Evolutionary conservation across 2,329 filamentous ascomycete genomes (phyloP).

Genomic region (Hyphodiscus sp.): DNA sequence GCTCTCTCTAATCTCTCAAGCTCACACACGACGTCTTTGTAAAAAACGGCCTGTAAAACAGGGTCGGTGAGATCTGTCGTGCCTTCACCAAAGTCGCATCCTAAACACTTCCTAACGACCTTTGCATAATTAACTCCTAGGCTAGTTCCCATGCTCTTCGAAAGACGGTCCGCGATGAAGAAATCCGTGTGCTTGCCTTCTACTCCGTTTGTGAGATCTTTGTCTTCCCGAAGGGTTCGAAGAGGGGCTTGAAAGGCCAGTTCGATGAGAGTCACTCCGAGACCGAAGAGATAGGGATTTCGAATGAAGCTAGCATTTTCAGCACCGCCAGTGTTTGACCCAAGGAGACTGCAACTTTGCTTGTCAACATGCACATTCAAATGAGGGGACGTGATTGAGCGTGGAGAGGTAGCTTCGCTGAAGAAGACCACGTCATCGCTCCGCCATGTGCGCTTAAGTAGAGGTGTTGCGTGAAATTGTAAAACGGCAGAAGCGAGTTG

Average conservation of each 20-base stretch:
- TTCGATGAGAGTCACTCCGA: conserved; percentile 11
- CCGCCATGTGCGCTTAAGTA: conserved; percentile 7
- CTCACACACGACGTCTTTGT: conserved; percentile 13
- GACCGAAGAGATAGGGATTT: conserved; percentile 12
- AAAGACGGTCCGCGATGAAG: not conserved
- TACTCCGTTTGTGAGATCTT: conserved; percentile 1
- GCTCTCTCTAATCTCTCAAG: conserved; percentile 11
- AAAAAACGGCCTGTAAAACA: conserved; percentile 8
- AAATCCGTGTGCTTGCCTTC: not conserved
- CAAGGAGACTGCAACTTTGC: not conserved
- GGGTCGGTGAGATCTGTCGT: conserved; percentile 9
- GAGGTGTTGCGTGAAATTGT: conserved; percentile 12
- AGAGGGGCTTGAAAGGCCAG: conserved; percentile 11
- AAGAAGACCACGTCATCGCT: conserved; percentile 13
- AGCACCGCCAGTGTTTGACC: not conserved
- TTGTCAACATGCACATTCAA: conserved; percentile 4
- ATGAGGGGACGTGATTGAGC: conserved; percentile 4
- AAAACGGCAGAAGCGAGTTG: conserved; percentile 12
- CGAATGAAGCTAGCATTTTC: not conserved
- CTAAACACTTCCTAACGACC: conserved; percentile 11
- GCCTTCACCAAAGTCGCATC: conserved; percentile 13
- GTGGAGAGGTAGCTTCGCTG: not conserved
- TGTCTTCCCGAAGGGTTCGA: not conserved
- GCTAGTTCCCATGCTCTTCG: conserved; percentile 2
- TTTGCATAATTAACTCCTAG: conserved; percentile 9